phyloP scores from a whole-genome alignment of 257 asterid genomes.

The Catharanthus roseus region DNA sequence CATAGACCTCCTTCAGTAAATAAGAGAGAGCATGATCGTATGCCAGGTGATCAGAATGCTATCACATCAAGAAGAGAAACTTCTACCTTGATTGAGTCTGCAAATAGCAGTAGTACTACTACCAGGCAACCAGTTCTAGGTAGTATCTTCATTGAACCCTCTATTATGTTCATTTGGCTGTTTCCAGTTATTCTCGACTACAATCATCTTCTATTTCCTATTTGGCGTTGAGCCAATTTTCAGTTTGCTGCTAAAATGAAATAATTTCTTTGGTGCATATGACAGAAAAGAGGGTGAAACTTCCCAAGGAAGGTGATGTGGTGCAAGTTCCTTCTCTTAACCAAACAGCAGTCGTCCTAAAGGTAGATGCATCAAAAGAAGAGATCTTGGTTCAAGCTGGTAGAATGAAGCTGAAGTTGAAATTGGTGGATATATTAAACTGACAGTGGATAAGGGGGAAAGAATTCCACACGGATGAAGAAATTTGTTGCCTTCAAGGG shows the following conservation, averaged over 20 bases:
- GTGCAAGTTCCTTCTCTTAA: slow-evolving; percentile 76
- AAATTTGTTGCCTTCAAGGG: neutral
- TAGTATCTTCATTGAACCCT: slow-evolving; percentile 12
- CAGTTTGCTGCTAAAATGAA: neutral
- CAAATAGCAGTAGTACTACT: slow-evolving; percentile 21
- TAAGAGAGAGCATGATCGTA: slow-evolving; percentile 3
- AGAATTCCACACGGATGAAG: neutral
- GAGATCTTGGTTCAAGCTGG: slow-evolving; percentile 84
- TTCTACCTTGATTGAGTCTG: slow-evolving; percentile 25
- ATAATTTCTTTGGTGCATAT: neutral
- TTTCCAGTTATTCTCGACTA: neutral
- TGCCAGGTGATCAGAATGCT: slow-evolving; percentile 13
- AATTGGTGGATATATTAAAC: slow-evolving; percentile 44
- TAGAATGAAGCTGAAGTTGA: slow-evolving; percentile 69
- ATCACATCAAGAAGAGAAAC: slow-evolving; percentile 18
- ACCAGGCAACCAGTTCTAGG: slow-evolving; percentile 48
- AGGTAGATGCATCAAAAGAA: slow-evolving; percentile 59
- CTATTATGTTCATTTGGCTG: neutral
- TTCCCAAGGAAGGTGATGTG: slow-evolving; percentile 70
- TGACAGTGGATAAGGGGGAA: slow-evolving; percentile 5
- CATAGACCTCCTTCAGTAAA: slow-evolving; percentile 14
- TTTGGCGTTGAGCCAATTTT: neutral
- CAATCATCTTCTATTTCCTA: neutral
- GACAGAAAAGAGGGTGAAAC: neutral
- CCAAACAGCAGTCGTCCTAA: slow-evolving; percentile 57